These are phyloP conservation scores for Apiospora aurea DNA, from an alignment of 2,329 filamentous ascomycete species.

Conservation along the genomic window DNA sequence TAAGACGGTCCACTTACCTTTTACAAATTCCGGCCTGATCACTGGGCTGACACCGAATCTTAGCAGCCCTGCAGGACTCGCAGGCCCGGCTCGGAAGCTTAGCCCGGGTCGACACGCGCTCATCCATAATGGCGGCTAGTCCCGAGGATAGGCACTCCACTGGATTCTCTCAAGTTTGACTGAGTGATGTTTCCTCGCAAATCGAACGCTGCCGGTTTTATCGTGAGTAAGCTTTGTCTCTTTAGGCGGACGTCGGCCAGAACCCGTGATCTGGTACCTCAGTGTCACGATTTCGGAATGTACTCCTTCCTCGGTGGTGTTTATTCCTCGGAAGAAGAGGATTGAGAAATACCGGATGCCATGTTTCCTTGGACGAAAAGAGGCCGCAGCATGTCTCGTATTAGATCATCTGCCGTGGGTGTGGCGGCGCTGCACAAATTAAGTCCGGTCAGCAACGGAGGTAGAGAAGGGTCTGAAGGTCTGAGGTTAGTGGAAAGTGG, in stretches of 20 bases:
- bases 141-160: neutral
- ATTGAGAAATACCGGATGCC: neutral
- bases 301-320: neutral
- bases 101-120: slow-evolving; percentile 26
- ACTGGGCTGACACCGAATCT: slow-evolving; percentile 60
- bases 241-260: neutral
- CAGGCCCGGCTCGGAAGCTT: slow-evolving; percentile 55
- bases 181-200: neutral
- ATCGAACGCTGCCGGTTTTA: neutral
- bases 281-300: neutral
- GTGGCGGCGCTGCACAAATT: neutral
- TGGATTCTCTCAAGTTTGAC: neutral
- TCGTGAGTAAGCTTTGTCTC: neutral
- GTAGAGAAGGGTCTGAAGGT: neutral
- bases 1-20: slow-evolving; percentile 45
- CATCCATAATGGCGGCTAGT: neutral
- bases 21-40: slow-evolving; percentile 57
- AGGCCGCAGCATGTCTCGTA: neutral
- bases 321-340: neutral
- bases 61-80: slow-evolving; percentile 61
- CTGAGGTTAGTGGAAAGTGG: slow-evolving; percentile 14
- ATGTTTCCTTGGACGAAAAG: neutral
- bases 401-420: neutral
- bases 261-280: neutral
- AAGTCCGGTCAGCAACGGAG: slow-evolving; percentile 21